Base-by-base conservation (phyloP, 768 basidiomycete genomes). In the Termitomyces sp. region DNA sequence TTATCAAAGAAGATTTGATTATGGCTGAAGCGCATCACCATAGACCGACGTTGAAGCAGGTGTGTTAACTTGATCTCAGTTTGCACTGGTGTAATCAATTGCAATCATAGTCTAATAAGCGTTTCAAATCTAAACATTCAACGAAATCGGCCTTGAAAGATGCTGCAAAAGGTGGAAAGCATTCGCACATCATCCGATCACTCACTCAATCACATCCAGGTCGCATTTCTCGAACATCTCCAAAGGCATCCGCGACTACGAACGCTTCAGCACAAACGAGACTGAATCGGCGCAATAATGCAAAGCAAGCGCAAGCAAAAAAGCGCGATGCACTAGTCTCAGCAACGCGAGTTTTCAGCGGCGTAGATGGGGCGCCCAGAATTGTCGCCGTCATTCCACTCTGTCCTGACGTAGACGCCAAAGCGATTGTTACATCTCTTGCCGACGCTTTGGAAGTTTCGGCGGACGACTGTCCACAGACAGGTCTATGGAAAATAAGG, bases 61-160 rank as follows among this genome's bases (percentile, higher is more conserved):
- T 75, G 49, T 51, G 80, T 64, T 51, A 55, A 46, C 46, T 34
- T 44, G 52, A 39, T 44, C 44, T 42, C 42, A 34, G 20, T 5
- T 51, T 47, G 37, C 20, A 33, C 39, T 13, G 45, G 60, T 37
- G 24, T 41, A 42, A n/a, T 37, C 36, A 47, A 58, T 46, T 50
- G 37, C 9, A 31, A 41, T 46, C 20, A 16, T 61, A 94, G 92
- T 76, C 85, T 79, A 97, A 98, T 73, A 98, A 98, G 71, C 64
- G 81, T 1, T 98, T 90, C 79, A 98, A 98, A 74, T 92, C 92
- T 2, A 90, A 86, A 69, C 91, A 94, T 77, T 83, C 93, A 2
- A 83, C 90, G 13, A 97, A 97, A 73, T 84, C 88, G 1, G 78
- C 89, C 0, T 65, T 97, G 39, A 94, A 90, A 71, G 90, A 92